These are phyloP conservation scores for Chenopodium suecicum DNA, from an alignment of 148 eudicot genomes.

Conservation along the genomic window DNA sequence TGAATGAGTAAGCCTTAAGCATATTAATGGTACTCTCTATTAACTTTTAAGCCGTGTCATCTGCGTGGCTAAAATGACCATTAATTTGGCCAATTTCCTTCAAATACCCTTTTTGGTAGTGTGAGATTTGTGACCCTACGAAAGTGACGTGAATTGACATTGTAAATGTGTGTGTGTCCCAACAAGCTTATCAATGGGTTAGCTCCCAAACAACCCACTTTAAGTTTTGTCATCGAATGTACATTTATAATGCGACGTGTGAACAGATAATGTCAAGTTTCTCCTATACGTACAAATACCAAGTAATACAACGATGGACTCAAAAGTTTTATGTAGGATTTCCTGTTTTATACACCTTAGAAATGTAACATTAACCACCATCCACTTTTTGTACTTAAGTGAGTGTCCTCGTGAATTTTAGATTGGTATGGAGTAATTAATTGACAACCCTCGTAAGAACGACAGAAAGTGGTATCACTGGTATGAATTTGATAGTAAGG, in stretches of 20 bases:
- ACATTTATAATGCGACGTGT: background rate
- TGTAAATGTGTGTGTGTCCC: background rate
- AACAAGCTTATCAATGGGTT: background rate
- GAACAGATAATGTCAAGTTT: too few species aligned
- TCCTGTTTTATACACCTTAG: too few species aligned
- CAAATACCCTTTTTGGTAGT: background rate
- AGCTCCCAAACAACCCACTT: background rate
- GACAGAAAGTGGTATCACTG: too few species aligned
- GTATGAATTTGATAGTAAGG: too few species aligned
- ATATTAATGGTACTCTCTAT: background rate
- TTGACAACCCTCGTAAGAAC: too few species aligned
- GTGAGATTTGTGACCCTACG: background rate
- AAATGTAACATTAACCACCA: too few species aligned
- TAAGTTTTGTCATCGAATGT: background rate
- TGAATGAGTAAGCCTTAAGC: background rate
- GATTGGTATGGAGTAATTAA: too few species aligned
- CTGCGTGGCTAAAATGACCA: background rate
- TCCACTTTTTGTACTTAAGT: too few species aligned
- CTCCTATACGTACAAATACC: too few species aligned
- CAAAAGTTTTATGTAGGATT: too few species aligned
- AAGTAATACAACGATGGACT: too few species aligned
- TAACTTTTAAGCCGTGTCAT: background rate
- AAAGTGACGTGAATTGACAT: background rate
- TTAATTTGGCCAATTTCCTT: background rate
- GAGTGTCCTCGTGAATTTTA: too few species aligned